Conservation (phyloP, 352 stramenopile species). For the Pythium coloratum region DNA sequence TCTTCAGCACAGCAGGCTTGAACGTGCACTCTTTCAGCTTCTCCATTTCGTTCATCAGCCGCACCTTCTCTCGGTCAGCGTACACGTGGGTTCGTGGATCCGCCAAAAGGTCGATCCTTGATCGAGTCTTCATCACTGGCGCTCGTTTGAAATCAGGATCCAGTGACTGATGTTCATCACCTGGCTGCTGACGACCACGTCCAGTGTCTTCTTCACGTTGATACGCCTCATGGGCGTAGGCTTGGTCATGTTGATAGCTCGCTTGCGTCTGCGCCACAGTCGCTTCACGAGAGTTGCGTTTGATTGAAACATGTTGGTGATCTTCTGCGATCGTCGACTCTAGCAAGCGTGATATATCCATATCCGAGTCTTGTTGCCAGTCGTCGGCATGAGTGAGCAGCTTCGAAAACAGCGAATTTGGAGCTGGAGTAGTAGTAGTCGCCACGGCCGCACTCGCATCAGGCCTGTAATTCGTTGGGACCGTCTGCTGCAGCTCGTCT, state of each 20-base stretch:
- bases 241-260: too few species aligned
- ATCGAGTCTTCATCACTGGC: not conserved
- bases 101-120: conserved; percentile 36
- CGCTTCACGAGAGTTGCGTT: not conserved
- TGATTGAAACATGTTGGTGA: not conserved
- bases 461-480: conserved; percentile 13
- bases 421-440: not conserved
- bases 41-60: conserved; percentile 57
- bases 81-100: conserved; percentile 56
- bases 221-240: not conserved
- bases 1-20: conserved; percentile 29
- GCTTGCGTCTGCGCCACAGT: not conserved
- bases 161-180: not conserved
- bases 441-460: not conserved
- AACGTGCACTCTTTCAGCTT: conserved; percentile 71
- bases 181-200: not conserved
- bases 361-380: not conserved
- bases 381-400: not conserved
- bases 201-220: not conserved
- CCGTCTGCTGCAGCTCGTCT: not conserved
- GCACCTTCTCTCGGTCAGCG: conserved; percentile 61
- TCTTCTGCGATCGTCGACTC: not conserved
- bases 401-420: conserved; percentile 6
- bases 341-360: conserved; percentile 3
- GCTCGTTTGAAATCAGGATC: not conserved